Base-by-base conservation (phyloP, 129 eudicot species). In the Logfia minima region DNA sequence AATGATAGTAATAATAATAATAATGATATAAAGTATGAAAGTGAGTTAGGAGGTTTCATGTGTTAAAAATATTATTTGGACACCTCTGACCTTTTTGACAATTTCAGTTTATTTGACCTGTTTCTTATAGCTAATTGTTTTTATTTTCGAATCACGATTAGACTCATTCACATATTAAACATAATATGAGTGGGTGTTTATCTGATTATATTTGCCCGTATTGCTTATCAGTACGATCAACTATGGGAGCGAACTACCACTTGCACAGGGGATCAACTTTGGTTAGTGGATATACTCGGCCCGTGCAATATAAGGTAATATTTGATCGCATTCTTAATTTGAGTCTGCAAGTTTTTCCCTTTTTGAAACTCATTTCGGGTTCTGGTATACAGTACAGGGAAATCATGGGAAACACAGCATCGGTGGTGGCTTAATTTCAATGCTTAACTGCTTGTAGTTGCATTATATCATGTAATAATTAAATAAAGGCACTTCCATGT, bases 201-300 rank as follows among this genome's bases (percentile, higher is more conserved):
- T 52, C 32, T 66, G 48, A 71, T 63, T 22, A n/a, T 37, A 72
- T 72, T 5, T 68, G n/a, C 19, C n/a, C 52, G 9, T 58, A 2
- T 19, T 59, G 58, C 9, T 66, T 24, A 28, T 77, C 87, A 93
- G 98, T 72, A 93, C 98, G 2, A 85, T 93, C 84, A 93, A 93
- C 76, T 93, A 93, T 65, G 97, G 98, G 78, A 89, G 77, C 29
- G 98, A 93, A 67, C 82, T 93, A 78, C 98, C 98, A 37, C 77
- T 93, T 71, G 98, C 98, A 16, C 98, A 93, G 55, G 98, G 98
- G 77, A 93, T 93, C 79, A 93, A 91, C 91, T 93, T 93, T 18
- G 96, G 96, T 66, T 88, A 86, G 87, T 21, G 53, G 31, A 51
- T 74, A 5, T 45, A 39, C 52, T 66, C 81, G 81, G 5, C 32